Percentiles rank a stretch among this genome's conserved stretches.
Conservation (phyloP, 805 yeast species). For the Lipomyces anomalus region DNA sequence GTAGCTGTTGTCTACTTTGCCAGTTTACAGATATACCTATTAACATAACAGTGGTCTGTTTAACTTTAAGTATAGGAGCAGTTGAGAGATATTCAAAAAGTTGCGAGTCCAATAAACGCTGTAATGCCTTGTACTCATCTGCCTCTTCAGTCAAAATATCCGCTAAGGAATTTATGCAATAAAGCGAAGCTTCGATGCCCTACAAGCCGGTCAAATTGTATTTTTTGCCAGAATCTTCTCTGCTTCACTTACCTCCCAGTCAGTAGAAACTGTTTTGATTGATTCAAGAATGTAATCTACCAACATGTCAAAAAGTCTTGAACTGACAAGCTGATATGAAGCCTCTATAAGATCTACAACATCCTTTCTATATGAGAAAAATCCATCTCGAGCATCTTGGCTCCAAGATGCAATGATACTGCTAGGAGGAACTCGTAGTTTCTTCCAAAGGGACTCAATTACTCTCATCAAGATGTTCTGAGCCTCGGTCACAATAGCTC, state of each 20-base stretch:
- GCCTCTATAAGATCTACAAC: constrained; percentile 73
- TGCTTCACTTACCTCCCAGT: constrained; percentile 1
- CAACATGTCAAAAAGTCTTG: constrained; percentile 44
- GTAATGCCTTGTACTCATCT: constrained; percentile 30
- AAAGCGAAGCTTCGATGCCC: constrained; percentile 59
- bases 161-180: constrained; percentile 50
- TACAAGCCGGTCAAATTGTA: constrained; percentile 31
- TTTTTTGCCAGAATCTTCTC: no score
- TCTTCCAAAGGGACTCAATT: constrained; percentile 26
- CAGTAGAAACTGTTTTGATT: constrained; percentile 15
- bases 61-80: constrained; percentile 30
- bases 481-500: neutral
- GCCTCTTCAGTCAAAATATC: constrained; percentile 41
- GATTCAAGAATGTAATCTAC: constrained; percentile 34
- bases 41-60: constrained; percentile 50
- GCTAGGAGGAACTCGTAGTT: constrained; percentile 13
- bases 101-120: constrained; percentile 28
- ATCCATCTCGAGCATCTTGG: constrained; percentile 45
- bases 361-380: constrained; percentile 62
- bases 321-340: constrained; percentile 59
- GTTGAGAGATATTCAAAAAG: constrained; percentile 30
- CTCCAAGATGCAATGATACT: constrained; percentile 28
- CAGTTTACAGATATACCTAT: constrained; percentile 40
- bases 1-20: neutral
- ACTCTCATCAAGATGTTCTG: constrained; percentile 17